A percentile compares a stretch with the other conserved stretches of the same genome.
Conservation (phyloP, 2,329 filamentous ascomycete genomes). For the Diatrype stigma region DNA sequence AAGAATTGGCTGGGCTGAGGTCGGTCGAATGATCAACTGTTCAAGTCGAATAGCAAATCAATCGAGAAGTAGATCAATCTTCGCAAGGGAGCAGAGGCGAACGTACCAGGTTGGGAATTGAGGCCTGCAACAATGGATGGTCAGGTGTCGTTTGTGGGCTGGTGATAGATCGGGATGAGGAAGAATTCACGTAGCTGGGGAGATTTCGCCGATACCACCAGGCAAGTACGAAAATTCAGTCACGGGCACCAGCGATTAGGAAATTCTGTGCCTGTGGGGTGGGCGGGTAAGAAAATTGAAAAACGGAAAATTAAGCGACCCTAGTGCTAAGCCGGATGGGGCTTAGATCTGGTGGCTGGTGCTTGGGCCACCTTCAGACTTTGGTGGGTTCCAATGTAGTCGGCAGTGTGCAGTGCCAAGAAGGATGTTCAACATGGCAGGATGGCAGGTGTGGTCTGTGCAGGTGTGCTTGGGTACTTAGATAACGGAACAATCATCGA, state of each 20-base stretch:
- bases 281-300: background rate
- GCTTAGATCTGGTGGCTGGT: background rate
- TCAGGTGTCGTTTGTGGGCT: constrained; percentile 28
- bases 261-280: constrained; percentile 3
- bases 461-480: no score
- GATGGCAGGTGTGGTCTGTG: no score
- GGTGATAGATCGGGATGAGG: constrained; percentile 14
- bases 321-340: background rate
- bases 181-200: constrained; percentile 1
- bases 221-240: background rate
- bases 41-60: constrained; percentile 2
- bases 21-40: no score
- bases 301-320: background rate
- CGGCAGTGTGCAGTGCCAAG: no score
- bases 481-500: no score
- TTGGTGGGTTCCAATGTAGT: no score
- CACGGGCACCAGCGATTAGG: background rate
- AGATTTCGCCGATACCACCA: constrained; percentile 18
- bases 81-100: background rate
- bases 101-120: constrained; percentile 32
- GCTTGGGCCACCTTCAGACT: background rate
- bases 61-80: constrained; percentile 1
- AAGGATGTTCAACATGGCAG: no score
- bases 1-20: no score
- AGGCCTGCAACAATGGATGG: constrained; percentile 32